Evolutionary conservation across 2,329 filamentous ascomycete genomes (phyloP).

Genomic region (Ceratocystis variospora): DNA sequence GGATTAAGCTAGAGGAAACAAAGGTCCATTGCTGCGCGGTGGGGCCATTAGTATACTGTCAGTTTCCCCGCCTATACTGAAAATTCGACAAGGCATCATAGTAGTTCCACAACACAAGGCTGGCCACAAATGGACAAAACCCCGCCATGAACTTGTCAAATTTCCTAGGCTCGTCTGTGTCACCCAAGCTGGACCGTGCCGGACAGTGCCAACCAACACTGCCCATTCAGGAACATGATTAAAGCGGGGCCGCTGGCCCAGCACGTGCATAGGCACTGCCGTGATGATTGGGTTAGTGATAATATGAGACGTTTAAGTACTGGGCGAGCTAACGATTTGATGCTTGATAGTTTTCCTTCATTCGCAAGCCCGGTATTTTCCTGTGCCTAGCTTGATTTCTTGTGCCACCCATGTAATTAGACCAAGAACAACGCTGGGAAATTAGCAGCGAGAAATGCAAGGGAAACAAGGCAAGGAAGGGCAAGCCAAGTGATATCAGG

Average conservation of each 20-base stretch:
- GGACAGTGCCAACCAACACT: not conserved
- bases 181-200: slow-evolving; percentile 1
- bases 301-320: not conserved
- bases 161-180: not conserved
- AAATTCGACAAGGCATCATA: not conserved
- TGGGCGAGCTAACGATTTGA: too few relatives aligned
- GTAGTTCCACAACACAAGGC: not conserved
- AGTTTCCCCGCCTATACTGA: not conserved
- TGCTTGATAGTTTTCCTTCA: too few relatives aligned
- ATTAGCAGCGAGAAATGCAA: not conserved
- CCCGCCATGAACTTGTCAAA: not conserved
- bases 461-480: not conserved
- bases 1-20: not conserved
- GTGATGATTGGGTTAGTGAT: not conserved
- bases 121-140: not conserved
- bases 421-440: too few relatives aligned
- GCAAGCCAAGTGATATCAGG: not conserved
- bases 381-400: too few relatives aligned
- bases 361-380: too few relatives aligned
- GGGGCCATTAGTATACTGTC: not conserved
- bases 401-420: too few relatives aligned
- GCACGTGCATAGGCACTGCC: slow-evolving; percentile 5
- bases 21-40: not conserved
- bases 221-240: not conserved
- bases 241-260: not conserved